Base-by-base conservation (phyloP, 2,329 filamentous ascomycete species). In the Fusarium guadeloupense region DNA sequence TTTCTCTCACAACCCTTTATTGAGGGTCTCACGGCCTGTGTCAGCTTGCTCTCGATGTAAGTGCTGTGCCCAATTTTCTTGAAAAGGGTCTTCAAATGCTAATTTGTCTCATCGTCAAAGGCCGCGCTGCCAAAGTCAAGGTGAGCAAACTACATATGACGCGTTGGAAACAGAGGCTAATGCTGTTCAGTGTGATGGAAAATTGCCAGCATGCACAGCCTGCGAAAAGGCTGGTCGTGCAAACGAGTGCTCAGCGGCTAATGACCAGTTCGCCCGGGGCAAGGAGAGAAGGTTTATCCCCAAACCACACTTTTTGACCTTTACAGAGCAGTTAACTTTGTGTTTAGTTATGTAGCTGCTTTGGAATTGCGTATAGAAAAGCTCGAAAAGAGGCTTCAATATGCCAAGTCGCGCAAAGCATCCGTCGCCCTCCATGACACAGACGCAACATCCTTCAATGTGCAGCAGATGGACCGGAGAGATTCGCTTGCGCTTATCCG, bases 241-340 rank as follows among this genome's bases (percentile, higher is more conserved):
- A 50, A 88, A 83, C 57, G 93, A 96, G 73, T 99, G 95, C 75
- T 97, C 93, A 7, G 93, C 93, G 51, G 93, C 93, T 8, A 97
- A 96, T 70, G 94, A 98, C 72, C 93, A 97, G 74, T 98, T 97
- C 76, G 93, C 94, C 1, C 85, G 93, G 61, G 95, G 95, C 59
- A 98, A 98, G 76, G 95, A 98, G 73, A 84, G 94, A 70, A 98
- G 93, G 87, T 87, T 67, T 54, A 77, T 68, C 26, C 13, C 5
- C n/a, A 4, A 5, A n/a, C 9, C 34, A 43, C 16, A n/a, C 17
- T 23, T 5, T 17, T 9, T 34, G 10, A 19, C 12, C 35, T 28
- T 19, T n/a, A 17, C 19, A 31, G 13, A 17, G n/a, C n/a, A 49
- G 26, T 62, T 65, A 50, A 62, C 44, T 35, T n/a, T 47, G 19